Evolutionary conservation across 2,329 filamentous ascomycete genomes (phyloP), one percentile per base, ranked within the genome.

Genomic region (Aspergillus spinulosporus): DNA sequence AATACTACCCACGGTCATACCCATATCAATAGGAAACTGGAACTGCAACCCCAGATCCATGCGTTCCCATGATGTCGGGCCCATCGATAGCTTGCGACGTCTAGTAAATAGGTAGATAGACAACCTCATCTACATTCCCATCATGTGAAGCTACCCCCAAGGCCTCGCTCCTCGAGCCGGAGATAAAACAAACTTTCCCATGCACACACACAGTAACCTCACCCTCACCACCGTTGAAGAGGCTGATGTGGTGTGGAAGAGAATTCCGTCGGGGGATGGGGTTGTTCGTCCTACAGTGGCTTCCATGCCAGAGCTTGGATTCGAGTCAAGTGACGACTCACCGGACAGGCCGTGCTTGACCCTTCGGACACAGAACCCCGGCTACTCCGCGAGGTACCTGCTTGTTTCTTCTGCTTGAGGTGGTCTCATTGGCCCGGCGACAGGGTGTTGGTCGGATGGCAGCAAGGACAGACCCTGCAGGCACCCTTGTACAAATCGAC

Each of bases 321-420:
- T 42, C 39, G 28, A n/a, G n/a, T 37, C 55, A 54, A 43, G 54
- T 59, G 57, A 57, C 57, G 39, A 11, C 47, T 53, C 42, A 50
- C 31, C 50, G 54, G 54, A 50, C 40, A 47, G 54, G 47, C 40
- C 43, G n/a, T 45, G 26, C 31, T 48, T 45, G 45, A 40, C 21
- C 32, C 28, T 26, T 50, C 45, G 49, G 40, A 37, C 5, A 46
- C 39, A 28, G 9, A 26, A 34, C 26, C 31, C 21, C 45, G 26
- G 29, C 37, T 48, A 43, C 28, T 50, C 48, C 29, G 15, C 21
- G 31, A 32, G 12, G 26, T 43, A 42, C 31, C 49, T 36, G 37
- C 43, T 12, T 40, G 26, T 6, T 6, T 34, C 31, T 36, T 6
- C 26, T 15, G 29, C 21, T 55, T 6, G 5, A 15, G 6, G 3